Evolutionary conservation across 1,284 basidiomycete genomes (phyloP), one percentile per base, ranked within the genome.

Genomic region (Kalmanozyma brasiliensis): DNA sequence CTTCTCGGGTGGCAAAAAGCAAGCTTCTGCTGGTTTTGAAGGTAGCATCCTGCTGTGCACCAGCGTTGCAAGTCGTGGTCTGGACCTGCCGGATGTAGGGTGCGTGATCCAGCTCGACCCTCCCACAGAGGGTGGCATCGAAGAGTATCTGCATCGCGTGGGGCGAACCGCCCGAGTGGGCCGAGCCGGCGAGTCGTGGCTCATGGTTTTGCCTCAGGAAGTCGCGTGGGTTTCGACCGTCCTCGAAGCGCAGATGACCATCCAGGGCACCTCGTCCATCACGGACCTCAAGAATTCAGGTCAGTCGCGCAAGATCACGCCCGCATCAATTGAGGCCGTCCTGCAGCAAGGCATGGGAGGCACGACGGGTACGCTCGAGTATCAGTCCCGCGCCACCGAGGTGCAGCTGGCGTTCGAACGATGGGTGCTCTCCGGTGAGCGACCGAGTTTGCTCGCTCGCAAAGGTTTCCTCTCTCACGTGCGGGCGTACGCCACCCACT

Each of bases 161-260:
- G 96, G 96, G 23, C 89, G 96, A 62, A 99, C 96, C 1, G 96
- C 96, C 9, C 92, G 96, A 82, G 95, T 91, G 1, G 96, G 96
- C 17, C 91, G 86, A 61, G 85, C 86, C 11, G 90, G 90, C 44
- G 92, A 98, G 83, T 92, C 93, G 2, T 98, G 95, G 94, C 90
- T 90, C 67, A 89, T 98, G 63, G 88, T 98, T 33, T 84, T 89
- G 2, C 93, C 93, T 0, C 91, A 88, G 62, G 96, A 98, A 83
- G 83, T 85, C 3, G 90, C 87, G 30, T 98, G 95, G 94, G 89
- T 94, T 1, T 86, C 88, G 40, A 94, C 91, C 82, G 93, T 98
- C 89, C 51, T 75, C 22, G 73, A 73, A 22, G 22, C 55, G 10
- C 37, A 57, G 11, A 67, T 66, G 63, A 63, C 44, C 6, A 63